These are phyloP conservation scores for Sordariomycetes sp. DNA, from an alignment of 2,329 filamentous ascomycete genomes.

Conservation along the genomic window DNA sequence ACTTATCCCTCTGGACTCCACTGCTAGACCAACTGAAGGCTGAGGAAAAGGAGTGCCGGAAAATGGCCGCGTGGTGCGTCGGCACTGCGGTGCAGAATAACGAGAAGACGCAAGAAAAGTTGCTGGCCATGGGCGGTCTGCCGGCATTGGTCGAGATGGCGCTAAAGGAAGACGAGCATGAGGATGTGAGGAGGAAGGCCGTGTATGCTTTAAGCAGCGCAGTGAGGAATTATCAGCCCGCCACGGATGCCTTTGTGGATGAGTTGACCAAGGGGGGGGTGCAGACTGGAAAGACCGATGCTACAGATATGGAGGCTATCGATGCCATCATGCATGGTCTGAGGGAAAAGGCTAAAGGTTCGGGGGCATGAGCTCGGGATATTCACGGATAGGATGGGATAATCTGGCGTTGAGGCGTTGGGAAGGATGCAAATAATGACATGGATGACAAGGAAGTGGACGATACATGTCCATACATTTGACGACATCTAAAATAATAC, in stretches of 20 bases:
- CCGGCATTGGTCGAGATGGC: constrained; percentile 59
- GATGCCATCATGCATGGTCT: constrained; percentile 65
- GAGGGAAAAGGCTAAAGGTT: constrained; percentile 38
- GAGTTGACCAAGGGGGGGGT: constrained; percentile 51
- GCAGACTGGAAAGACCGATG: constrained; percentile 57
- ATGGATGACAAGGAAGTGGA: constrained; percentile 1
- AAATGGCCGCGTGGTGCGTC: constrained; percentile 88
- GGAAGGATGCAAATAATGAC: not conserved
- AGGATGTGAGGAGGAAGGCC: constrained; percentile 72
- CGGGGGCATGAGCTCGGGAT: constrained; percentile 5
- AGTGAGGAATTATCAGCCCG: constrained; percentile 82
- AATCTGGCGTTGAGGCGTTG: constrained; percentile 25
- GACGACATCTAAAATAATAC: not conserved
- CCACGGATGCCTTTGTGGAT: constrained; percentile 58
- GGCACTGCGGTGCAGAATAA: constrained; percentile 98
- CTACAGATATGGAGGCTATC: constrained; percentile 77
- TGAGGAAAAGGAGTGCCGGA: constrained; percentile 62
- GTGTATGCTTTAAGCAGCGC: constrained; percentile 81
- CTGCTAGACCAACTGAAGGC: constrained; percentile 62
- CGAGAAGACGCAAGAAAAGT: constrained; percentile 67
- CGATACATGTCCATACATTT: not conserved
- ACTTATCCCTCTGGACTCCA: constrained; percentile 72
- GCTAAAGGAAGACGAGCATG: constrained; percentile 47
- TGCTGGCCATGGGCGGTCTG: constrained; percentile 56
- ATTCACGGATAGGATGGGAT: constrained; percentile 14